Evolutionary conservation across 2,329 filamentous ascomycete genomes (phyloP).

Genomic region (Bipolaris zeicola): DNA sequence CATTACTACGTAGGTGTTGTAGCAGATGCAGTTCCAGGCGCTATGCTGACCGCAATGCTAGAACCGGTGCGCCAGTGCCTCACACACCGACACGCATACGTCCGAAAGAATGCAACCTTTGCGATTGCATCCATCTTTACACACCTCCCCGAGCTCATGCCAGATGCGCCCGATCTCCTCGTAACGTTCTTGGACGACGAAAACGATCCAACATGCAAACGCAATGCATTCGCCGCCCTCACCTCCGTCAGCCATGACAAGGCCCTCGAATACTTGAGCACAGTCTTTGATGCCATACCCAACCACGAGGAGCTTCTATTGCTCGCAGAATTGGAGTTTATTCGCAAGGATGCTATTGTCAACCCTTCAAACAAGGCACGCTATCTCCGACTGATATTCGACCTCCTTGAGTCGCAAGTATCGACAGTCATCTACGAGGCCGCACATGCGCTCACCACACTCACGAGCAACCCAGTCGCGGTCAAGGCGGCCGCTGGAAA

Average conservation of each 20-base stretch:
- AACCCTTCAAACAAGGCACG: constrained; percentile 95
- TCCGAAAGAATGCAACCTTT: constrained; percentile 97
- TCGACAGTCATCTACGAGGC: constrained; percentile 98
- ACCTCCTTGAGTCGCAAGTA: constrained; percentile 88
- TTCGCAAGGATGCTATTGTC: constrained; percentile 93
- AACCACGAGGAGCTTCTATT: constrained; percentile 94
- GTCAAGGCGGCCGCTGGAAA: constrained; percentile 96
- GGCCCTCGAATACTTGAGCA: constrained; percentile 83
- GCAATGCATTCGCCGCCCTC: constrained; percentile 93
- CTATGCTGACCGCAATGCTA: constrained; percentile 16
- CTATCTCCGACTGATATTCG: constrained; percentile 94
- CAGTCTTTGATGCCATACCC: constrained; percentile 88
- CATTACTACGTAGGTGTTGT: constrained; percentile 67
- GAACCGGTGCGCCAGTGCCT: constrained; percentile 87
- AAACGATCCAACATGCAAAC: constrained; percentile 93
- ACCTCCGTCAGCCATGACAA: constrained; percentile 92
- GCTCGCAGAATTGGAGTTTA: constrained; percentile 94
- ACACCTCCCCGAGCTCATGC: constrained; percentile 89
- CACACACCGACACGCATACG: constrained; percentile 95
- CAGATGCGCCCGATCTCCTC: constrained; percentile 92
- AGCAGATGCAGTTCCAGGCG: background rate
- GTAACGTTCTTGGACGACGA: constrained; percentile 87
- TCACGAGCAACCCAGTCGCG: constrained; percentile 95
- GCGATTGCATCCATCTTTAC: constrained; percentile 90
- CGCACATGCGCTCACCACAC: constrained; percentile 87